Percentiles rank a stretch among this genome's conserved stretches.
phyloP scores from a whole-genome alignment of 345 rosid species.

The Citrus medica region DNA sequence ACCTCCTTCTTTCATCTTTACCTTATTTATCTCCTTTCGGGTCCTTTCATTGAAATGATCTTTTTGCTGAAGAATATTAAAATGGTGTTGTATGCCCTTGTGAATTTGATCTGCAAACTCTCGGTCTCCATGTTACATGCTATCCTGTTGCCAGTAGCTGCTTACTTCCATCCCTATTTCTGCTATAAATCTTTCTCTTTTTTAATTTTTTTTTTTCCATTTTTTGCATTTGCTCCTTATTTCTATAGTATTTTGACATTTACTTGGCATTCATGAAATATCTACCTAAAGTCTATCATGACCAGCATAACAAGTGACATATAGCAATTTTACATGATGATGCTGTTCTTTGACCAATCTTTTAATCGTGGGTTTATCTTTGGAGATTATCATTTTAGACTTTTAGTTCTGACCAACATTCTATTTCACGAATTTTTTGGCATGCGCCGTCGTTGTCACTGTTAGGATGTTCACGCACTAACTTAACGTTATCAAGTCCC shows the following conservation, averaged over 20 bases:
- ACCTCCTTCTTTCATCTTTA: background rate
- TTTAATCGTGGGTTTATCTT: slow-evolving; percentile 6
- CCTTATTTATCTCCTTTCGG: background rate
- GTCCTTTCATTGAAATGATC: background rate
- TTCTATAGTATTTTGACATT: background rate
- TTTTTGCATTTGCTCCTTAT: background rate
- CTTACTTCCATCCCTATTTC: background rate
- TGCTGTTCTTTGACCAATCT: slow-evolving; percentile 1
- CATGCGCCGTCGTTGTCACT: slow-evolving; percentile 12
- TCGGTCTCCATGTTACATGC: background rate
- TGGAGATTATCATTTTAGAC: background rate
- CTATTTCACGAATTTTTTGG: background rate
- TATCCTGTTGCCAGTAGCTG: background rate
- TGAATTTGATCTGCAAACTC: background rate
- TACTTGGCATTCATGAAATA: background rate
- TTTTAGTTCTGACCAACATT: background rate
- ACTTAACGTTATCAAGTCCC: background rate
- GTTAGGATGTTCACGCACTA: background rate
- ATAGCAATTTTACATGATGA: background rate
- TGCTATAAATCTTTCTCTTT: background rate
- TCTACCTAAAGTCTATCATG: background rate
- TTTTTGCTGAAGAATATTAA: background rate
- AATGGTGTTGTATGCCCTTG: background rate
- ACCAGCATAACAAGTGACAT: background rate
- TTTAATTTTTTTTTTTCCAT: too few relatives aligned